A percentile compares a stretch with the other conserved stretches of the same genome.
Evolutionary conservation across 345 rosid genomes (phyloP).

Genomic region (Dimocarpus longan): DNA sequence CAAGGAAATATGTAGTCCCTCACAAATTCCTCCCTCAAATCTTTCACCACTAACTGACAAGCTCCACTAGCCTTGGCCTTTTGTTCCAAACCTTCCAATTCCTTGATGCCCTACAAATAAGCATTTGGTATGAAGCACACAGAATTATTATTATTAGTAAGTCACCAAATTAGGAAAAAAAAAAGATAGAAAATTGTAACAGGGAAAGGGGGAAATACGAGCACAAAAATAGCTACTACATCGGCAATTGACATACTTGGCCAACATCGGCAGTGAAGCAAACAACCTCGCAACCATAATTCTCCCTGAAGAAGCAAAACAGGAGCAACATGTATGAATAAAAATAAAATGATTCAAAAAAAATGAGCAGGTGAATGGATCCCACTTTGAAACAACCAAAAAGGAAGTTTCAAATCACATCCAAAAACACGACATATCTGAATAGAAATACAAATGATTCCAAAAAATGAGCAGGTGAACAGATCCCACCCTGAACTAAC

Average conservation of each 20-base stretch:
- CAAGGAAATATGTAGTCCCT: constrained; percentile 86
- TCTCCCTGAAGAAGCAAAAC: constrained; percentile 58
- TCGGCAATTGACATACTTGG: constrained; percentile 54
- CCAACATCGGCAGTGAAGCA: constrained; percentile 99
- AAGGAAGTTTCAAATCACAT: neutral
- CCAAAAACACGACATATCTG: neutral
- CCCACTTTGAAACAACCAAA: neutral
- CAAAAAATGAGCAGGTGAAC: neutral
- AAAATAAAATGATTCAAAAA: neutral
- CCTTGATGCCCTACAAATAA: constrained; percentile 68
- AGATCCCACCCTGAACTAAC: neutral
- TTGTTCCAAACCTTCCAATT: constrained; percentile 88
- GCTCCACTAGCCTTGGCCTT: constrained; percentile 99
- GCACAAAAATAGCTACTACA: neutral
- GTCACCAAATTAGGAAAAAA: neutral
- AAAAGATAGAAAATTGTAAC: neutral
- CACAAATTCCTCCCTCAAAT: constrained; percentile 89
- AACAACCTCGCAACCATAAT: constrained; percentile 98
- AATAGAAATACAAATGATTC: neutral
- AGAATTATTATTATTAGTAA: neutral
- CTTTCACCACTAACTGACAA: constrained; percentile 89
- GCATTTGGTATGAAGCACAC: neutral
- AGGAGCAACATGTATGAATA: neutral
- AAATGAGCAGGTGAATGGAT: neutral
- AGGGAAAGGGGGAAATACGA: neutral